A percentile compares a stretch with the other conserved stretches of the same genome.
Evolutionary conservation across 495 filamentous ascomycete genomes (phyloP).

Genomic region (Thermochaetoides thermophila): DNA sequence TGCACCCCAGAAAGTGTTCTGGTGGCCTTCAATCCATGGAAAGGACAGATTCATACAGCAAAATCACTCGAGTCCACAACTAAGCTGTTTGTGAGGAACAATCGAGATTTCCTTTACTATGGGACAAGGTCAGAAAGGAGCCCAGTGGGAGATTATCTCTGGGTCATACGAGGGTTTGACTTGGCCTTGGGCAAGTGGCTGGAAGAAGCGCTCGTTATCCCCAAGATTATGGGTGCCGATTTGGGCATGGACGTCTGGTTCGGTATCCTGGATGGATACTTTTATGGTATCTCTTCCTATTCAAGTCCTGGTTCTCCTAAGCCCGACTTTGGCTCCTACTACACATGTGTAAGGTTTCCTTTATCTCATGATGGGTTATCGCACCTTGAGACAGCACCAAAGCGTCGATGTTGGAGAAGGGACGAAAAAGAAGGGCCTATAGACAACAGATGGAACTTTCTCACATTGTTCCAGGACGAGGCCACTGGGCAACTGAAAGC

Average conservation of each 20-base stretch:
- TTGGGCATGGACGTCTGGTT: slow-evolving; percentile 58
- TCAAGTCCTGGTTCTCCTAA: slow-evolving; percentile 49
- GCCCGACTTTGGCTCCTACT: slow-evolving; percentile 54
- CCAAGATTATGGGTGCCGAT: slow-evolving; percentile 44
- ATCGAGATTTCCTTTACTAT: slow-evolving; percentile 48
- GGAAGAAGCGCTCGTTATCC: slow-evolving; percentile 27
- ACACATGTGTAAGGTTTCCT: slow-evolving; percentile 49
- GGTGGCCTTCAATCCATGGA: slow-evolving; percentile 41
- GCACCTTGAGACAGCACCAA: slow-evolving; percentile 18
- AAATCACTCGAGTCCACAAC: slow-evolving; percentile 30
- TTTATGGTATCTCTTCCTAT: slow-evolving; percentile 60
- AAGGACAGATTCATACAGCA: slow-evolving; percentile 24
- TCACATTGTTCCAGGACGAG: slow-evolving; percentile 52
- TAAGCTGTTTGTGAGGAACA: slow-evolving; percentile 57
- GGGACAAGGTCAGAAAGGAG: slow-evolving; percentile 43
- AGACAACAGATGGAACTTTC: slow-evolving; percentile 60
- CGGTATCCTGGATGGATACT: slow-evolving; percentile 49
- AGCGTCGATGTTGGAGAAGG: slow-evolving; percentile 45
- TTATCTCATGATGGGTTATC: slow-evolving; percentile 23
- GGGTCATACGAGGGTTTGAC: slow-evolving; percentile 44
- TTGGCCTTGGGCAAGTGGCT: slow-evolving; percentile 24
- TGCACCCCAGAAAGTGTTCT: slow-evolving; percentile 26
- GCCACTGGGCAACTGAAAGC: slow-evolving; percentile 43
- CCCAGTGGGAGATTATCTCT: slow-evolving; percentile 38
- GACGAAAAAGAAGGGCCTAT: slow-evolving; percentile 60